Evolutionary conservation across 2,329 filamentous ascomycete species (phyloP), one percentile per base, ranked within the genome.

Genomic region (Cordyceps farinosa): DNA sequence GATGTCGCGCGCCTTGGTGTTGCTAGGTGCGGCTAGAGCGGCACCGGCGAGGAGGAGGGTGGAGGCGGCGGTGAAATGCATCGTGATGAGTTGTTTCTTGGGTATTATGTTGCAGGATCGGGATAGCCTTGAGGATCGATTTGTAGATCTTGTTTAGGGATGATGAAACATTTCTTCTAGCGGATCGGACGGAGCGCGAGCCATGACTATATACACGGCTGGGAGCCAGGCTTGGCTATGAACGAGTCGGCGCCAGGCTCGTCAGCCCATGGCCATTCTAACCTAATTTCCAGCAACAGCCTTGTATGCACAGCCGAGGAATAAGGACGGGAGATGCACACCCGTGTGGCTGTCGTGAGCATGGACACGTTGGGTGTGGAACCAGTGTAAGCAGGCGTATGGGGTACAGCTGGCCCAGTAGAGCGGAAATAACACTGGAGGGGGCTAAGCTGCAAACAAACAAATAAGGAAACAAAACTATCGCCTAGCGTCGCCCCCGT

Each of bases 21-120:
- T 10, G 47, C 40, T 34, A 1, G 56, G 66, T 5, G 64, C 66
- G 2, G 67, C 66, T 15, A 68, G 32, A n/a, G 63, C 63, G 36
- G 61, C 59, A 27, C 62, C 62, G 17, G 66, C 45, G 48, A 67
- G 62, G 53, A 68, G 59, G 22, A 65, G 32, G n/a, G 61, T 52
- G 34, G 64, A 67, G 13, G 57, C 38, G 22, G 63, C 15, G n/a
- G 61, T 57, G 29, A 67, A 63, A 53, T 57, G 57, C 67, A 68
- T 62, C 2, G 29, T 57, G 42, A 29, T 32, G 10, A 13, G 32
- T 4, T 11, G 13, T 54, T 45, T 42, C 27, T 27, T 32, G 29
- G 40, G 5, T 2, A 11, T 22, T 52, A n/a, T 51, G 7, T 13
- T 27, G n/a, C 29, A 3, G 17, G 38, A 61, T 32, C 6, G 38